Percentiles rank a stretch among this genome's conserved stretches.
Evolutionary conservation across 2,329 filamentous ascomycete species (phyloP).

Genomic region (Penicillium freii): DNA sequence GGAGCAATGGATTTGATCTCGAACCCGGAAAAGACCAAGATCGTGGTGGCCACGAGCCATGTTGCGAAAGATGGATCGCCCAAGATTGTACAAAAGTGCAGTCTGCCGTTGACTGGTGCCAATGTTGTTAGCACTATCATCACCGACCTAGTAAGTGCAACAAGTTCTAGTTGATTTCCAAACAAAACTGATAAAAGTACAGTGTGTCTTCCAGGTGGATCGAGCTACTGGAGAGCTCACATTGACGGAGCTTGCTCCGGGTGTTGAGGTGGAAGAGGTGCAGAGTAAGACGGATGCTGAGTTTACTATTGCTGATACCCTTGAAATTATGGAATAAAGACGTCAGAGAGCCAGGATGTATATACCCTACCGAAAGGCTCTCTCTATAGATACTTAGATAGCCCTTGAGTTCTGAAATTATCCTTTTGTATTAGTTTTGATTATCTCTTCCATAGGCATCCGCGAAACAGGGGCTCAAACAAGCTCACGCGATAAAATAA

Average conservation of each 20-base stretch:
- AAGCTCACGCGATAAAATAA: background rate
- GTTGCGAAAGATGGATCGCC: constrained; percentile 65
- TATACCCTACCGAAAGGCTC: background rate
- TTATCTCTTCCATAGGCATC: background rate
- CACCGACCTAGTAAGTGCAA: constrained; percentile 64
- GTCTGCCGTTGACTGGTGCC: constrained; percentile 64
- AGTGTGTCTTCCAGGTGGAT: constrained; percentile 74
- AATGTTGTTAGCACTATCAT: constrained; percentile 70
- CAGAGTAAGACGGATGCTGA: constrained; percentile 67
- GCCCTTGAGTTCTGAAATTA: too few relatives aligned
- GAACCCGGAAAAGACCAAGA: constrained; percentile 69
- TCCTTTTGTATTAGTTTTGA: background rate
- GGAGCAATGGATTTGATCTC: constrained; percentile 72
- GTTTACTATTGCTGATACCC: constrained; percentile 60
- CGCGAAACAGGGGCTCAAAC: background rate
- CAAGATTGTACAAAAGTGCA: constrained; percentile 65
- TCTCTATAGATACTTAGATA: too few relatives aligned
- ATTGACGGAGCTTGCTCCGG: constrained; percentile 68
- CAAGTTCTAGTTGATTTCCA: background rate
- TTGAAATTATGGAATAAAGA: constrained; percentile 51
- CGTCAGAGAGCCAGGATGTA: background rate
- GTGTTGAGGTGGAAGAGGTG: constrained; percentile 66
- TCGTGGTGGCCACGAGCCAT: constrained; percentile 69
- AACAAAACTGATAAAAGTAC: constrained; percentile 34
- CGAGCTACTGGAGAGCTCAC: constrained; percentile 48